These are phyloP conservation scores for Penicillium freii DNA, from an alignment of 2,329 filamentous ascomycete genomes.

Conservation along the genomic window DNA sequence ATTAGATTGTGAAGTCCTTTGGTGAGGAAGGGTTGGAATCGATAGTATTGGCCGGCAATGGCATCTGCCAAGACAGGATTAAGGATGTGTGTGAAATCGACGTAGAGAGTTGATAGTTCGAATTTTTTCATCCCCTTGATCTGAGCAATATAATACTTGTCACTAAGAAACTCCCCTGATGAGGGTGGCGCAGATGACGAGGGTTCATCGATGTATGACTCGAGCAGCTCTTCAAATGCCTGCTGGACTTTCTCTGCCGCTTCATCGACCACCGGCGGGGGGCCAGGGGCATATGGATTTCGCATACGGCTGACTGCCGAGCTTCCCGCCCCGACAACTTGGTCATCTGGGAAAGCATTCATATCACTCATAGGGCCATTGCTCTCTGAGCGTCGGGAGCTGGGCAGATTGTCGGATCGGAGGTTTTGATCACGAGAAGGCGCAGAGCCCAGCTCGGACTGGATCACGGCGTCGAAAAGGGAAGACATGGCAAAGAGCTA, in stretches of 20 bases:
- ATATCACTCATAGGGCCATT: conserved; percentile 56
- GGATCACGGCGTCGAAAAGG: conserved; percentile 43
- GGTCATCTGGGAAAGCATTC: conserved; percentile 61
- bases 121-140: conserved; percentile 62
- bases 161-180: conserved; percentile 54
- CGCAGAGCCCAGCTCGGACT: conserved; percentile 42
- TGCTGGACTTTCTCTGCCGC: conserved; percentile 62
- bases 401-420: conserved; percentile 46
- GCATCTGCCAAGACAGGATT: conserved; percentile 81
- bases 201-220: conserved; percentile 58
- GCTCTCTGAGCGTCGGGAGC: conserved; percentile 54
- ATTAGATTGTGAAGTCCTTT: conserved; percentile 89
- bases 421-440: conserved; percentile 29
- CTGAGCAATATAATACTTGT: conserved; percentile 67
- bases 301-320: conserved; percentile 49
- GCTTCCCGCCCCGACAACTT: conserved; percentile 56
- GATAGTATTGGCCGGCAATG: conserved; percentile 88
- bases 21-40: conserved; percentile 88
- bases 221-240: conserved; percentile 63
- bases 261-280: conserved; percentile 59
- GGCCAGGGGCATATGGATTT: conserved; percentile 52
- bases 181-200: conserved; percentile 54
- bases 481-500: conserved; percentile 38
- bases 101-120: conserved; percentile 63
- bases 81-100: conserved; percentile 75